phyloP scores from a whole-genome alignment of 352 stramenopile genomes.

The Phytophthora sp. region DNA sequence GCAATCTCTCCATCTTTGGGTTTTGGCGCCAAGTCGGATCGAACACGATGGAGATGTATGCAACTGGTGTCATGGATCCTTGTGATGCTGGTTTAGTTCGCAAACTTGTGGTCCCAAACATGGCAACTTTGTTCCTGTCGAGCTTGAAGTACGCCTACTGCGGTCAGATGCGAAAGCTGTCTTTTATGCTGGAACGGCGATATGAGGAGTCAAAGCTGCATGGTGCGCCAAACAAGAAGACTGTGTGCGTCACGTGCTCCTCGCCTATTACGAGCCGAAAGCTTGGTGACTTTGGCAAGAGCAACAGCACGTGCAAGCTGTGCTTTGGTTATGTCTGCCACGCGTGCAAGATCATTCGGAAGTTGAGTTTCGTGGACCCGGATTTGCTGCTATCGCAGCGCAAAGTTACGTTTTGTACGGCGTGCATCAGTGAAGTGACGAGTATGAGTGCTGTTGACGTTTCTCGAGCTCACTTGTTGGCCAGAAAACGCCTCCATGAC shows the following conservation, averaged over 20 bases:
- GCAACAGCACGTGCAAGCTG: constrained; percentile 29
- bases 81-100: constrained; percentile 30
- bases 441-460: constrained; percentile 23
- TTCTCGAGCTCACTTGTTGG: constrained; percentile 37
- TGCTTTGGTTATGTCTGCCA: constrained; percentile 37
- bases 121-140: constrained; percentile 24
- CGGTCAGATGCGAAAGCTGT: constrained; percentile 37
- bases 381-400: constrained; percentile 33
- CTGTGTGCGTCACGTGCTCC: constrained; percentile 36
- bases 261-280: constrained; percentile 16
- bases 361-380: constrained; percentile 41
- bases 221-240: constrained; percentile 27
- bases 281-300: constrained; percentile 31
- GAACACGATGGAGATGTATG: constrained; percentile 50
- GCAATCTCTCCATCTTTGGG: constrained; percentile 46
- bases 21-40: constrained; percentile 50
- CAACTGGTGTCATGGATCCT: constrained; percentile 33
- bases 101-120: constrained; percentile 24
- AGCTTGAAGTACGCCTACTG: constrained; percentile 29
- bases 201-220: constrained; percentile 28
- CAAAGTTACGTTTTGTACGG: constrained; percentile 38
- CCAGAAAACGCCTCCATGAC: constrained; percentile 22
- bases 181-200: constrained; percentile 29
- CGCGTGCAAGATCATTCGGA: constrained; percentile 28
- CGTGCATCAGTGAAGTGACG: constrained; percentile 30